A percentile compares a stretch with the other conserved stretches of the same genome.
Evolutionary conservation across 306 rosid genomes (phyloP).

Genomic region (Cyamopsis tetragonoloba): DNA sequence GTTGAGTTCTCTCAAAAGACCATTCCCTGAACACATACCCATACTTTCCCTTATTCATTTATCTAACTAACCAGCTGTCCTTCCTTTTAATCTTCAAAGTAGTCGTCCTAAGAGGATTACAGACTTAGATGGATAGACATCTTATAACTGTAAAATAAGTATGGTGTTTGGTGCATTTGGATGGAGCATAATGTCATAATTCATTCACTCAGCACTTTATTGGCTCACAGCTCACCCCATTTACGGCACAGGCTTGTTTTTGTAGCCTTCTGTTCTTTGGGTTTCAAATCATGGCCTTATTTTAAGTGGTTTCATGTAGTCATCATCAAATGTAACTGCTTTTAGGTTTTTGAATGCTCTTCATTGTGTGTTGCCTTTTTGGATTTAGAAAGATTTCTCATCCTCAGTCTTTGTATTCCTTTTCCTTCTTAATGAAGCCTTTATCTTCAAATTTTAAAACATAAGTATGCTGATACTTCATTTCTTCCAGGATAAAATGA

Average conservation of each 20-base stretch:
- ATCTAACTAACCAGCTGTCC: slow-evolving; percentile 2
- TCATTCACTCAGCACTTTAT: background rate
- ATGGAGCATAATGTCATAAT: background rate
- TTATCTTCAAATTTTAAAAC: background rate
- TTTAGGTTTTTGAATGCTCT: background rate
- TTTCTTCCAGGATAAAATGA: background rate
- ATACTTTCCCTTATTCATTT: background rate
- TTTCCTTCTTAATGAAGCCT: background rate
- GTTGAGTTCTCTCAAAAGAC: slow-evolving; percentile 7
- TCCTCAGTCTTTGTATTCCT: background rate
- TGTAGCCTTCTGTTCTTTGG: background rate
- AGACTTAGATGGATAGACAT: too few species aligned
- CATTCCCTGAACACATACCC: background rate
- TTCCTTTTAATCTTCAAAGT: background rate
- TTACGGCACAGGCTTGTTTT: background rate
- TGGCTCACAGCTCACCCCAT: background rate
- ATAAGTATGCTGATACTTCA: background rate
- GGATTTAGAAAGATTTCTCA: background rate
- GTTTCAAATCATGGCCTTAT: background rate
- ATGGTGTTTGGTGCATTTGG: background rate
- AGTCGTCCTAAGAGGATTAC: background rate
- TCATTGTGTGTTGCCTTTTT: background rate
- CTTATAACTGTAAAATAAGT: background rate
- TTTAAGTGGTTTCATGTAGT: background rate
- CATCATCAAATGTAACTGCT: background rate